Conservation (phyloP, 2,329 filamentous ascomycete genomes). For the Venturia effusa region DNA sequence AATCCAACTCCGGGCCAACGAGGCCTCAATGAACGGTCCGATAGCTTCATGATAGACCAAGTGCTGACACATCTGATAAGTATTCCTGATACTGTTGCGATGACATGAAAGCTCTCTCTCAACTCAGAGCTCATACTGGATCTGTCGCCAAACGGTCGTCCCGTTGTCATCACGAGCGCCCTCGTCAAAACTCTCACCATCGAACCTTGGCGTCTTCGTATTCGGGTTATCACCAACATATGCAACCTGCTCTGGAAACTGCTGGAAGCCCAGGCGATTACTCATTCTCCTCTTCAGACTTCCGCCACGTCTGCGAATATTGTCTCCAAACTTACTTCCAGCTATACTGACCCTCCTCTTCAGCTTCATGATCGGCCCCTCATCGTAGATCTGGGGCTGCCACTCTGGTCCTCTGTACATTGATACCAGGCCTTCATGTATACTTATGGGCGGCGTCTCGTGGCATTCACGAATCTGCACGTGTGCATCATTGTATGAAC, state of each 20-base stretch:
- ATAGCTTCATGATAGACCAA: background rate
- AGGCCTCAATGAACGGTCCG: background rate
- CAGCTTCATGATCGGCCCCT: background rate
- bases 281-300: background rate
- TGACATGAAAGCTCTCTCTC: no score
- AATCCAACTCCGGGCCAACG: background rate
- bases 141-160: background rate
- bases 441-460: background rate
- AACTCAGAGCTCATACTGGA: background rate
- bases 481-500: background rate
- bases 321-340: background rate
- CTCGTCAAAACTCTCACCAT: background rate
- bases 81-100: no score
- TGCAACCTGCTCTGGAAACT: background rate
- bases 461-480: background rate
- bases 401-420: background rate
- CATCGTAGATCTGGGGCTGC: background rate
- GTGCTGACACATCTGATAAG: no score
- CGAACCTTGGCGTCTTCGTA: background rate
- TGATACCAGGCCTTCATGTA: background rate
- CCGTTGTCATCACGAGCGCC: background rate
- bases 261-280: background rate
- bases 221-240: background rate
- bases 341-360: background rate
- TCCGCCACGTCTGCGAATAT: background rate